Base-by-base conservation (phyloP, 2,329 filamentous ascomycete species). In the Delphinella strobiligena region DNA sequence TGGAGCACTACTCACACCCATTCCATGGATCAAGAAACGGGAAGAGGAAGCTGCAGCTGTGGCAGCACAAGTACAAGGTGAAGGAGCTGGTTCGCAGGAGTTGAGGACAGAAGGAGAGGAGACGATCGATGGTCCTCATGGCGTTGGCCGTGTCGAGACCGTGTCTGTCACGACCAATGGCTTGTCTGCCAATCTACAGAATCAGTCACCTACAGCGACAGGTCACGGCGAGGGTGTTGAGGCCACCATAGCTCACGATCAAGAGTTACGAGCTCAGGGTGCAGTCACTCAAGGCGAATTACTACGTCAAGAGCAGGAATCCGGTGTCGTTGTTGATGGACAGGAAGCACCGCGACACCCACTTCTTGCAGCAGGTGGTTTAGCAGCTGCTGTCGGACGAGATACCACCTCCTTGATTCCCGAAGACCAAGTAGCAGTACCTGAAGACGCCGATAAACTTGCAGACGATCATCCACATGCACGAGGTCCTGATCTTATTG, bases 1-100 rank as follows among this genome's bases (percentile, higher is more conserved):
- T 16, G 91, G 91, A 5, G 91, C 91, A 0, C 68, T 95, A 14
- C 68, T 98, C 36, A 96, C 89, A 1, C 91, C 89, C 1, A 96
- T 98, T 42, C 84, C 88, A 0, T 98, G 91, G 91, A 66, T 96
- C 37, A 46, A 53, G 11, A 34, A 34, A 27, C 22, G 12, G 7
- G 22, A 27, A 12, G 49, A 51, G 35, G 45, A 49, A 37, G 38
- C 40, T 19, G 43, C 41, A 15, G 29, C 48, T 10, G 27, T 45
- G 15, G 40, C 40, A 2, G 41, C 41, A 11, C 38, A 44, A 7
- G 35, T 44, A 9, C 19, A 45, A 18, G 29, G 35, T n/a, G 48
- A 45, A 3, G 47, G 46, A 18, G 54, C 61, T 41, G 53, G 58
- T 43, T 48, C 53, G 24, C 44, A 52, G 19, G 75, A 80, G 50